A percentile compares a stretch with the other conserved stretches of the same genome.
Evolutionary conservation across 83 land plant species (phyloP).

Genomic region (Thuja plicata): DNA sequence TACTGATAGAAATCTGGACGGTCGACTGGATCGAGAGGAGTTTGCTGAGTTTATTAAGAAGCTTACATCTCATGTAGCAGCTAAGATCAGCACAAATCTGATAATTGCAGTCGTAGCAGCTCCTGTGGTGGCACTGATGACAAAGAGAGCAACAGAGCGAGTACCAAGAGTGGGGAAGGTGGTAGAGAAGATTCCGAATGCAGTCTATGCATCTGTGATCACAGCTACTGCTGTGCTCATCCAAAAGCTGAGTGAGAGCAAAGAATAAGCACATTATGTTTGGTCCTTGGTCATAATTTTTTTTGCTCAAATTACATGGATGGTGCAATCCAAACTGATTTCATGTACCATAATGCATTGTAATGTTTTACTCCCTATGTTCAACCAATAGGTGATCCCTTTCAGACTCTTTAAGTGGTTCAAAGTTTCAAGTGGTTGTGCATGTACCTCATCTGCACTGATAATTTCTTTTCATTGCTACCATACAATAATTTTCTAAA

Average conservation of each 20-base stretch:
- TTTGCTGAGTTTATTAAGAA: conserved; percentile 44
- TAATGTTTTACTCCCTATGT: neutral
- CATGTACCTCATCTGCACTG: neutral
- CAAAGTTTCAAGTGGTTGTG: neutral
- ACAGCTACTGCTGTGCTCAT: conserved; percentile 42
- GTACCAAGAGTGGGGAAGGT: conserved; percentile 63
- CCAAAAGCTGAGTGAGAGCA: conserved; percentile 22
- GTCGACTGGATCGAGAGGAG: conserved; percentile 54
- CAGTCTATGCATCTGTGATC: conserved; percentile 52
- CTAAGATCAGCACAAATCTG: conserved; percentile 32
- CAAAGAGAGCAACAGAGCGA: conserved; percentile 57
- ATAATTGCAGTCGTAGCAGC: conserved; percentile 47
- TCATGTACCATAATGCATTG: neutral
- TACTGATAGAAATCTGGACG: conserved; percentile 49
- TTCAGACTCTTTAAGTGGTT: neutral
- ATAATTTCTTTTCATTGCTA: neutral
- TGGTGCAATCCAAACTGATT: neutral
- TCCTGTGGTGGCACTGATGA: conserved; percentile 52
- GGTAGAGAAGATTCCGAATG: conserved; percentile 53
- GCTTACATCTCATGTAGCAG: conserved; percentile 36
- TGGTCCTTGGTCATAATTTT: neutral
- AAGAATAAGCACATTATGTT: neutral
- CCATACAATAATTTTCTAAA: neutral
- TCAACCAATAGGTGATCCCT: neutral
- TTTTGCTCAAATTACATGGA: neutral